phyloP scores from a whole-genome alignment of 805 yeast genomes.

The Saturnispora sekii region DNA sequence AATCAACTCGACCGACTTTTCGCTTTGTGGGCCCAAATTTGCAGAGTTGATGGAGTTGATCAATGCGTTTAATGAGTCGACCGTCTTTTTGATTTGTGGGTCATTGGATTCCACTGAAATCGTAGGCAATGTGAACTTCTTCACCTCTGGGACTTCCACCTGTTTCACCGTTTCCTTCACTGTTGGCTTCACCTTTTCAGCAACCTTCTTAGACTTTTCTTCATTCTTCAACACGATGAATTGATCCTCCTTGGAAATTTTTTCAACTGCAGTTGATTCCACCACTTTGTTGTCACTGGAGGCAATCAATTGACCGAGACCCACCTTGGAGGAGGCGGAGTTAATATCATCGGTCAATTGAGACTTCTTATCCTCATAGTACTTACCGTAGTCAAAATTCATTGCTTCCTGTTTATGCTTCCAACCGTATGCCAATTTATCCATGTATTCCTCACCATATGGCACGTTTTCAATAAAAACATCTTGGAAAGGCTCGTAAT shows the following conservation, averaged over 20 bases:
- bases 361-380: slow-evolving; percentile 4
- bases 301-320: slow-evolving; percentile 30
- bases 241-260: slow-evolving; percentile 3
- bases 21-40: slow-evolving; percentile 16
- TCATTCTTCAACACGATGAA: slow-evolving; percentile 3
- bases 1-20: slow-evolving; percentile 17
- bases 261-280: slow-evolving; percentile 28
- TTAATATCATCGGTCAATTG: slow-evolving; percentile 6
- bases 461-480: slow-evolving; percentile 57
- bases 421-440: slow-evolving; percentile 34
- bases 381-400: slow-evolving; percentile 11
- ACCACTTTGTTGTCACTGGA: slow-evolving; percentile 27
- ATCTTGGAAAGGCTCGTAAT: slow-evolving; percentile 52
- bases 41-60: slow-evolving; percentile 23
- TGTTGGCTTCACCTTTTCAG: neutral
- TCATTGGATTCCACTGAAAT: slow-evolving; percentile 26
- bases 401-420: slow-evolving; percentile 19
- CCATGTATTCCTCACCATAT: slow-evolving; percentile 45
- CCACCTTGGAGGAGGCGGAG: slow-evolving; percentile 22
- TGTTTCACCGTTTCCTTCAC: neutral
- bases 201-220: neutral
- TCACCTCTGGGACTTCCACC: neutral
- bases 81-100: slow-evolving; percentile 26
- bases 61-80: slow-evolving; percentile 29
- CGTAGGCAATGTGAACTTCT: slow-evolving; percentile 17